Percentiles rank a stretch among this genome's conserved stretches.
phyloP scores from a whole-genome alignment of 345 rosid genomes.

The Turritis glabra region DNA sequence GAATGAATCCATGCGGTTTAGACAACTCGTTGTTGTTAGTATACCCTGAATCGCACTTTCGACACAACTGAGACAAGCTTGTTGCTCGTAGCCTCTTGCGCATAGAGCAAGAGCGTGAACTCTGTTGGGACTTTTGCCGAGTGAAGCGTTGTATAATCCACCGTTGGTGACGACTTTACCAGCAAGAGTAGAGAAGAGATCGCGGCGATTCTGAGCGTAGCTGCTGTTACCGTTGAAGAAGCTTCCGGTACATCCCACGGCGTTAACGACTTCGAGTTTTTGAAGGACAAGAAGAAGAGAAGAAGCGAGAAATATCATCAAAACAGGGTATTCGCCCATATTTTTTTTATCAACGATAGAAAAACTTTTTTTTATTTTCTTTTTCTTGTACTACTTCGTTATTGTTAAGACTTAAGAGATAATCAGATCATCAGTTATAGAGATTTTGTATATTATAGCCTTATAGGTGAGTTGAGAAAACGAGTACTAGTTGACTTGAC shows the following conservation, averaged over 20 bases:
- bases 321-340: not conserved
- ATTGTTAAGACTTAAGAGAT: not conserved
- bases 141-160: constrained; percentile 29
- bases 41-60: not conserved
- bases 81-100: constrained; percentile 29
- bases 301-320: constrained; percentile 18
- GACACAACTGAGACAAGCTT: constrained; percentile 34
- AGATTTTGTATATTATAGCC: not conserved
- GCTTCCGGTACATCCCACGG: constrained; percentile 13
- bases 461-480: not conserved
- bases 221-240: not conserved
- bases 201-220: constrained; percentile 9
- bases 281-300: constrained; percentile 17
- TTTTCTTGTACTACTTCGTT: not conserved
- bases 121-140: constrained; percentile 29
- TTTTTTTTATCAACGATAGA: not conserved
- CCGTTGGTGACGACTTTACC: constrained; percentile 18
- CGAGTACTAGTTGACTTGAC: not conserved
- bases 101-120: constrained; percentile 37
- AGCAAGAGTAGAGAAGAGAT: constrained; percentile 33
- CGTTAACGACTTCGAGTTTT: not conserved
- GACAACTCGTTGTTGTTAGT: constrained; percentile 13
- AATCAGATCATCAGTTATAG: not conserved
- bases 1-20: constrained; percentile 33
- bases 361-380: not conserved